Conservation (phyloP, 2,329 filamentous ascomycete genomes). For the Sarocladiaceae sp. region DNA sequence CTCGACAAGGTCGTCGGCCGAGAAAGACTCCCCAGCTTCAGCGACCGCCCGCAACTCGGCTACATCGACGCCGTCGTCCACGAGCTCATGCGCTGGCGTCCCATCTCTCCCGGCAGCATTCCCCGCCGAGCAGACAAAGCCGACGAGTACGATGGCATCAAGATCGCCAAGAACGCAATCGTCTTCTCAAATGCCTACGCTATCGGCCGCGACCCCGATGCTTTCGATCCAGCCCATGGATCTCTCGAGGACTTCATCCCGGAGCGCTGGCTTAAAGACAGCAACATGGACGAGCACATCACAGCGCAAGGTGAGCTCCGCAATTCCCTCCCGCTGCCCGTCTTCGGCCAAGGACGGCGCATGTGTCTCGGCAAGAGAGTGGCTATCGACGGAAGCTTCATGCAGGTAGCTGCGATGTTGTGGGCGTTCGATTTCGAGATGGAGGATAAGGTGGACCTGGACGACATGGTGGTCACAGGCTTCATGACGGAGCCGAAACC, state of each 20-base stretch:
- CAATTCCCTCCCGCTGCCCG: slow-evolving; percentile 22
- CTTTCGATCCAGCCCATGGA: slow-evolving; percentile 28
- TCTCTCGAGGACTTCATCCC: slow-evolving; percentile 14
- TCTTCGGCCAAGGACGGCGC: slow-evolving; percentile 39
- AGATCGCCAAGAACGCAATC: slow-evolving; percentile 26
- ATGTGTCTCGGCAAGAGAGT: slow-evolving; percentile 32
- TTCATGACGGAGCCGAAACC: slow-evolving; percentile 11
- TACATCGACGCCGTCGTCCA: slow-evolving; percentile 25
- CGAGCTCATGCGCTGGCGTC: slow-evolving; percentile 24
- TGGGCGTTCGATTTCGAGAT: slow-evolving; percentile 41
- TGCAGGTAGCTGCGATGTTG: slow-evolving; percentile 28
- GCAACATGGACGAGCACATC: slow-evolving; percentile 19
- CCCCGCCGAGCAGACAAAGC: slow-evolving; percentile 24
- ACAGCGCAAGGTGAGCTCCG: slow-evolving; percentile 17
- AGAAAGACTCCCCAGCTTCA: slow-evolving; percentile 21
- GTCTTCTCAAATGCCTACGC: slow-evolving; percentile 35
- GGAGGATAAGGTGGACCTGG: slow-evolving; percentile 17
- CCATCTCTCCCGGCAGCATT: slow-evolving; percentile 19
- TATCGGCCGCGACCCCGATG: slow-evolving; percentile 25
- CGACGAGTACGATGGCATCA: slow-evolving; percentile 21
- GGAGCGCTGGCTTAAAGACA: not conserved
- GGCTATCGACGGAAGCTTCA: slow-evolving; percentile 30
- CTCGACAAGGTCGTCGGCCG: slow-evolving; percentile 18
- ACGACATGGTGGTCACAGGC: slow-evolving; percentile 10
- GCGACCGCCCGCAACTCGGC: slow-evolving; percentile 21